Conservation (phyloP, 192 early-diverging fungal genomes). For the Coemansia asiatica region DNA sequence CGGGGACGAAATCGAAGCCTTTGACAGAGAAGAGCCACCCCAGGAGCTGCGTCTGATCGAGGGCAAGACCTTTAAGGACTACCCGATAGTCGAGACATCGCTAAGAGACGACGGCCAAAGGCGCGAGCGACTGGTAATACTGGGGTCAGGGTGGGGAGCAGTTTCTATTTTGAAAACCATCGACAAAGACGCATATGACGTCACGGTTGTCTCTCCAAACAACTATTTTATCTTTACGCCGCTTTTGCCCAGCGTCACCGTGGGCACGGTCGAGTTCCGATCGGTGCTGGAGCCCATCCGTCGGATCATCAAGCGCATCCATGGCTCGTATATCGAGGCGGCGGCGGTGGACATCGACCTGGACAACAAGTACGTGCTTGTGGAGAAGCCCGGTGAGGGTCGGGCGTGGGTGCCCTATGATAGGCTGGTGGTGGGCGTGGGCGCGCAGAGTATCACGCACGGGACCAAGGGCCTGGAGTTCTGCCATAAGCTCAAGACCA, state of each 20-base stretch:
- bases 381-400: slow-evolving; percentile 66
- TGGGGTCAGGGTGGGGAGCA: slow-evolving; percentile 55
- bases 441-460: slow-evolving; percentile 80
- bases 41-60: slow-evolving; percentile 25
- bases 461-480: slow-evolving; percentile 79
- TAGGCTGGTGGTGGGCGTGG: slow-evolving; percentile 78
- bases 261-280: slow-evolving; percentile 86
- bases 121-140: slow-evolving; percentile 52
- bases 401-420: slow-evolving; percentile 68
- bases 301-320: slow-evolving; percentile 80
- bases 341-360: slow-evolving; percentile 82
- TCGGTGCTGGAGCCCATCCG: slow-evolving; percentile 86
- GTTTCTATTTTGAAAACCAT: slow-evolving; percentile 67
- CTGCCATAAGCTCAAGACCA: slow-evolving; percentile 80
- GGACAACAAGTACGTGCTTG: slow-evolving; percentile 70
- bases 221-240: slow-evolving; percentile 91
- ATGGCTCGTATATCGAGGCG: slow-evolving; percentile 80
- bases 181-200: slow-evolving; percentile 74
- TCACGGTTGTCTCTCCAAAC: slow-evolving; percentile 72
- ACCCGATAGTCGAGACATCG: slow-evolving; percentile 29
- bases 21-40: slow-evolving; percentile 42
- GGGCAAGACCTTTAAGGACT: slow-evolving; percentile 15
- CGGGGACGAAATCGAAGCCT: slow-evolving; percentile 42
- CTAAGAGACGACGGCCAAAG: not conserved
- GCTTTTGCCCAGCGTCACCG: slow-evolving; percentile 72